These are phyloP conservation scores for Rhizopogon vinicolor DNA, from an alignment of 768 basidiomycete species.

Conservation along the genomic window DNA sequence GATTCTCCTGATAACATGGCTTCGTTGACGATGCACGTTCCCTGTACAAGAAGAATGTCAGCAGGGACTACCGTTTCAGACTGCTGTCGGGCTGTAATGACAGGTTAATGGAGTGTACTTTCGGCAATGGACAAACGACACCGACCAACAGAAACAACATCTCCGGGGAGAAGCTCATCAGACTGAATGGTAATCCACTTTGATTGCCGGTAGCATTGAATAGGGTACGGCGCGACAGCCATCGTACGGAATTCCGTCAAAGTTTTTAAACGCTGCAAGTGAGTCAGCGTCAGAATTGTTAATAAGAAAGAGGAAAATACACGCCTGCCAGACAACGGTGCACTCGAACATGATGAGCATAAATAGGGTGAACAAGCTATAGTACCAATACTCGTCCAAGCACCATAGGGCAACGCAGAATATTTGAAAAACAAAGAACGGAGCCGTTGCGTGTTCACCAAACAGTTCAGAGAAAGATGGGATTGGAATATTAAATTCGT, in stretches of 20 bases:
- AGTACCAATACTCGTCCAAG: conserved; percentile 99
- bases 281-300: conserved; percentile 1
- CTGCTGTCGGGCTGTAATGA: conserved; percentile 50
- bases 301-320: conserved; percentile 16
- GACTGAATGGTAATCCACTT: conserved; percentile 81
- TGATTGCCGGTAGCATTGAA: conserved; percentile 73
- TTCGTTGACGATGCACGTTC: conserved; percentile 96
- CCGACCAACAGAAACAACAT: conserved; percentile 78
- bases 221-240: conserved; percentile 88
- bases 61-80: conserved; percentile 89
- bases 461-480: conserved; percentile 93
- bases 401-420: conserved; percentile 98
- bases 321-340: conserved; percentile 96
- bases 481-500: conserved; percentile 96
- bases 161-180: conserved; percentile 87
- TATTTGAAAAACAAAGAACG: conserved; percentile 98
- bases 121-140: conserved; percentile 14
- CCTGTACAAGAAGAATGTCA: conserved; percentile 85
- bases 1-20: conserved; percentile 99
- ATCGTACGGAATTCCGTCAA: conserved; percentile 96
- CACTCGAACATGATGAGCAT: conserved; percentile 99
- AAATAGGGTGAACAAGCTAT: conserved; percentile 95
- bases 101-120: neutral
- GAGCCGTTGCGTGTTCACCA: conserved; percentile 93
- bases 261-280: conserved; percentile 77